phyloP scores from a whole-genome alignment of 345 rosid species.

The Brassica incana region DNA sequence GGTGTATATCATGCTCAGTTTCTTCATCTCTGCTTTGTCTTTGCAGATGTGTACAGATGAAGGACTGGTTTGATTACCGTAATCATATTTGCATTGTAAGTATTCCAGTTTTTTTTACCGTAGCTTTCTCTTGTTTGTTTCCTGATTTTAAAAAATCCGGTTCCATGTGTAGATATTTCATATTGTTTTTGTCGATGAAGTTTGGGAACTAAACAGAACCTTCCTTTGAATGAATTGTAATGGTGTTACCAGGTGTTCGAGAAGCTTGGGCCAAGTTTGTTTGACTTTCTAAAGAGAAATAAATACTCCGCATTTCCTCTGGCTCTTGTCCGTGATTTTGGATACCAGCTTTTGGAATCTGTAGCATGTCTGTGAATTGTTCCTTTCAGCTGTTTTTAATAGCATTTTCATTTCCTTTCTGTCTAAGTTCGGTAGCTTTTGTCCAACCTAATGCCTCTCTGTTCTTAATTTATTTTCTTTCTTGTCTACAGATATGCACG shows the following conservation, averaged over 20 bases:
- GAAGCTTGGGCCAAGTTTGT: conserved; percentile 98
- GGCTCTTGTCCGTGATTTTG: conserved; percentile 92
- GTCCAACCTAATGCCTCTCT: neutral
- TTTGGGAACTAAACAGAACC: conserved; percentile 53
- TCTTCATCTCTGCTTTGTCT: conserved; percentile 22
- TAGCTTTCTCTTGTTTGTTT: conserved; percentile 3
- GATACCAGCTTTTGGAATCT: conserved; percentile 94
- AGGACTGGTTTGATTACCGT: conserved; percentile 73
- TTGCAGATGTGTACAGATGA: conserved; percentile 75
- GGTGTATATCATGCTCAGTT: conserved; percentile 1
- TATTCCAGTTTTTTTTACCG: conserved; percentile 22
- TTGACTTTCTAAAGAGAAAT: conserved; percentile 92
- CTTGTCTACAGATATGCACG: conserved; percentile 77
- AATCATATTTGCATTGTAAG: conserved; percentile 79
- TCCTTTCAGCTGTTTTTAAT: conserved; percentile 37
- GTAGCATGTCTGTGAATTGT: conserved; percentile 87
- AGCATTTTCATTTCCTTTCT: conserved; percentile 34
- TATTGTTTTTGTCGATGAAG: conserved; percentile 39
- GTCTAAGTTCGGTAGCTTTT: conserved; percentile 16
- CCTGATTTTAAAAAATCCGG: neutral
- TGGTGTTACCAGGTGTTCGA: conserved; percentile 90
- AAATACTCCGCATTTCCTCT: conserved; percentile 87
- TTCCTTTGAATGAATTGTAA: conserved; percentile 63
- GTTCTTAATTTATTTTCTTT: conserved; percentile 20
- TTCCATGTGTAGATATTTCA: conserved; percentile 19